Evolutionary conservation across 768 basidiomycete species (phyloP), one percentile per base, ranked within the genome.

Genomic region (Suillus tomentosus): DNA sequence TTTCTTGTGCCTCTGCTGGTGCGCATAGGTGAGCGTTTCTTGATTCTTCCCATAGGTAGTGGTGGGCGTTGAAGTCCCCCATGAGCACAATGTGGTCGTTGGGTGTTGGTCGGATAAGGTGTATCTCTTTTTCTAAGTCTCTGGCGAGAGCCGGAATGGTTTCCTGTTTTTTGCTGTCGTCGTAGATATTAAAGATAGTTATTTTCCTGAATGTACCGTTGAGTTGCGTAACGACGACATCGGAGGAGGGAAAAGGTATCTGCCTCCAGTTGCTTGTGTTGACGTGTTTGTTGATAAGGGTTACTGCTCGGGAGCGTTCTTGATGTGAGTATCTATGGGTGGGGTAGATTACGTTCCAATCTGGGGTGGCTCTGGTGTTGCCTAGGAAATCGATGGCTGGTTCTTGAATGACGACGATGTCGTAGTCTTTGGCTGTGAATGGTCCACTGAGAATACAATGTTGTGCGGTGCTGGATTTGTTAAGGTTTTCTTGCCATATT

Each of bases 391-490:
- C 5, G 5, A 40, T 40, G 40, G 4, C 14, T 0, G 14, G 40
- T 40, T 40, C 40, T 14, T 40, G 40, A 2, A 40, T 39, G 10
- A 39, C 37, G 10, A 39, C 37, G 10, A 39, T 11, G 10, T 39
- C 37, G 10, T 39, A 39, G 7, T 39, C 37, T 10, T 39, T 39
- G 37, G 37, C 10, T 9, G 37, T 39, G 10, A 39, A 39, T 6
- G 37, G 37, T 1, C 37, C 50, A 57, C 72, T 65, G 0, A 76
- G 55, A 0, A 74, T 15, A 14, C 66, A 65, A 9, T 56, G 48
- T 47, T 72, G 72, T 0, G 72, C 67, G 0, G 19, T 62, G 2
- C 27, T n/a, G 0, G 74, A 77, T 22, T 72, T 74, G 65, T 68
- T 67, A 3, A 36, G 36, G 3, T 36, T 36, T 36, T 36, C 36